phyloP scores from a whole-genome alignment of 2,329 filamentous ascomycete genomes.

The Fusarium subtropicale region DNA sequence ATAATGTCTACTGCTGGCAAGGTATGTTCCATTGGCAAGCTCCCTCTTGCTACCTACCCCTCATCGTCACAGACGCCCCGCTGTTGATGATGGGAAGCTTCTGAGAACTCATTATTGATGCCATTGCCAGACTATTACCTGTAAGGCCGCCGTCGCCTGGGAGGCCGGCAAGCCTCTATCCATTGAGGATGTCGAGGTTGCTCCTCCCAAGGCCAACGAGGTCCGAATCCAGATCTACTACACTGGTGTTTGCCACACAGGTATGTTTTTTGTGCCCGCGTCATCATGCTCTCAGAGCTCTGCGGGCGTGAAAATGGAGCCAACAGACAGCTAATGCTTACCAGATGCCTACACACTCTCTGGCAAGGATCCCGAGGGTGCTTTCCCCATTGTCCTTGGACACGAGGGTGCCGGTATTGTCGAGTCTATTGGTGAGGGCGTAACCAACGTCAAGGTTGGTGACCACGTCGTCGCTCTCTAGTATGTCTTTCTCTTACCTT shows the following conservation, averaged over 20 bases:
- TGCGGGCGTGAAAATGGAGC: background rate
- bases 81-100: conserved; percentile 27
- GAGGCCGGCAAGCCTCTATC: conserved; percentile 90
- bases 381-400: conserved; percentile 88
- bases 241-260: conserved; percentile 98
- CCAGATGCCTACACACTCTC: conserved; percentile 92
- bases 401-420: conserved; percentile 94
- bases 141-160: conserved; percentile 98
- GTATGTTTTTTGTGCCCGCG: conserved; percentile 58
- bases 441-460: conserved; percentile 92
- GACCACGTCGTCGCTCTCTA: conserved; percentile 93
- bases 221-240: conserved; percentile 97
- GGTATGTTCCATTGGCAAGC: conserved; percentile 52
- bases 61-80: conserved; percentile 40
- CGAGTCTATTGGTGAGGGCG: conserved; percentile 93
- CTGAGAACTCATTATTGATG: conserved; percentile 32
- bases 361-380: conserved; percentile 96
- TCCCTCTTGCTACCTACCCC: conserved; percentile 26
- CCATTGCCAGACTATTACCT: conserved; percentile 81
- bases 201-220: conserved; percentile 88
- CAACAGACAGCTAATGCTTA: conserved; percentile 27
- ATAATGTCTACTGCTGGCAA: conserved; percentile 65
- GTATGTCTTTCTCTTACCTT: conserved; percentile 58
- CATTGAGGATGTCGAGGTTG: conserved; percentile 93
- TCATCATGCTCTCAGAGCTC: conserved; percentile 18